Evolutionary conservation across 176 grass and related monocot species (phyloP).

Genomic region (Saccharum officinarum): DNA sequence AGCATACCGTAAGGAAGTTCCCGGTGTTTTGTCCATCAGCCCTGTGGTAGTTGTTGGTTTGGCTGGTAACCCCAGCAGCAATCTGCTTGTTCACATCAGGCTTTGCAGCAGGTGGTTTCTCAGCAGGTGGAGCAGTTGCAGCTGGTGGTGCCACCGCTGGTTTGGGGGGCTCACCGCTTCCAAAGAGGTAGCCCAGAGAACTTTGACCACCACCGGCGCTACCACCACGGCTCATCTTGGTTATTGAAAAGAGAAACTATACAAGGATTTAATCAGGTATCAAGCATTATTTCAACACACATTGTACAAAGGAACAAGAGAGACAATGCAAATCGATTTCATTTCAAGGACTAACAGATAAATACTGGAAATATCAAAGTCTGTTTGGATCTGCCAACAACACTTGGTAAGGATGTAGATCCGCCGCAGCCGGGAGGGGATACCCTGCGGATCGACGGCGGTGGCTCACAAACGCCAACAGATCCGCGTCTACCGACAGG

Average conservation of each 20-base stretch:
- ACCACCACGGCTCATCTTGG: conserved; percentile 75
- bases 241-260: conserved; percentile 20
- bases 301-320: not conserved
- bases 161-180: conserved; percentile 30
- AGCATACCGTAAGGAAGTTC: conserved; percentile 74
- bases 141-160: conserved; percentile 13
- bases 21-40: conserved; percentile 80
- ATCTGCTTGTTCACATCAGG: conserved; percentile 52
- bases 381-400: not conserved
- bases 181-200: conserved; percentile 77
- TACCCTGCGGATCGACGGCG: not conserved
- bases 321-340: not conserved
- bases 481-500: conserved; percentile 12
- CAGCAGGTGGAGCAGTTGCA: conserved; percentile 33
- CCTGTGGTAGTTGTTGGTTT: conserved; percentile 65
- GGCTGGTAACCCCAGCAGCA: conserved; percentile 64
- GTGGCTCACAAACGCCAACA: not conserved
- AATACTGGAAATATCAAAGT: not conserved
- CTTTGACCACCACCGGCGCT: conserved; percentile 76
- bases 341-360: not conserved
- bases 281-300: not conserved
- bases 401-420: not conserved
- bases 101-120: conserved; percentile 34
- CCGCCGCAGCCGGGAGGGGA: not conserved
- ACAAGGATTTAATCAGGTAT: not conserved